These are phyloP conservation scores for Sphenostylis stenocarpa DNA, from an alignment of 306 rosid genomes.

Conservation along the genomic window DNA sequence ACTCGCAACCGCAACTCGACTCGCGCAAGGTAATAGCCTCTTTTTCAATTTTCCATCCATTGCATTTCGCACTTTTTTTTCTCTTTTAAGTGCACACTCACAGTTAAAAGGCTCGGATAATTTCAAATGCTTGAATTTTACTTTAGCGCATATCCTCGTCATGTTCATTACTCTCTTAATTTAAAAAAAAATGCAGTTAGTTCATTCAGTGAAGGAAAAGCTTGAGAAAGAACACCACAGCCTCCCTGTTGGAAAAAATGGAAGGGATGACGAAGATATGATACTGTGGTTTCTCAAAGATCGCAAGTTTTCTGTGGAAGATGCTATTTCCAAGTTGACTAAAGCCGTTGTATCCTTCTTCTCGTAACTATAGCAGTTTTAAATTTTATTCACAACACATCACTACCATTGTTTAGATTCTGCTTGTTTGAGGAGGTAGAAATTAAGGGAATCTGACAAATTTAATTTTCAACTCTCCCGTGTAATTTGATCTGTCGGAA, in stretches of 20 bases:
- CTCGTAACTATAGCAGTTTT: not conserved
- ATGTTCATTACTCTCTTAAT: not conserved
- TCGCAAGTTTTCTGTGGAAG: slow-evolving; percentile 67
- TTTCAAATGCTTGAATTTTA: not conserved
- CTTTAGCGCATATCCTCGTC: not conserved
- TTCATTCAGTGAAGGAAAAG: slow-evolving; percentile 77
- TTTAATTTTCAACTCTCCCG: not conserved
- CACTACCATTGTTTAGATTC: not conserved
- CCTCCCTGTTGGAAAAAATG: slow-evolving; percentile 84
- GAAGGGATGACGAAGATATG: slow-evolving; percentile 98
- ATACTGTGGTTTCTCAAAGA: slow-evolving; percentile 94
- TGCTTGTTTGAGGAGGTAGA: not conserved
- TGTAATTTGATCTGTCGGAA: not conserved
- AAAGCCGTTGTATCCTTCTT: slow-evolving; percentile 84
- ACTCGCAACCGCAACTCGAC: slow-evolving; percentile 29
- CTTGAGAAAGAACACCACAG: slow-evolving; percentile 58
- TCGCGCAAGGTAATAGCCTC: slow-evolving; percentile 54
- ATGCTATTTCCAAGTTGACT: slow-evolving; percentile 65
- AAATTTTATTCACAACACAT: not conserved
- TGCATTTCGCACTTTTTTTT: not conserved
- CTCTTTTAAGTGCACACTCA: not conserved
- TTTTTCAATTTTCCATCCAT: not conserved
- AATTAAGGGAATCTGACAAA: not conserved
- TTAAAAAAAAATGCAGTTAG: slow-evolving; percentile 51
- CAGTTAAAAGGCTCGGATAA: not conserved